Evolutionary conservation across 208 protist species (phyloP), one percentile per base, ranked within the genome.

Genomic region (Vickermania ingenoplastis): DNA sequence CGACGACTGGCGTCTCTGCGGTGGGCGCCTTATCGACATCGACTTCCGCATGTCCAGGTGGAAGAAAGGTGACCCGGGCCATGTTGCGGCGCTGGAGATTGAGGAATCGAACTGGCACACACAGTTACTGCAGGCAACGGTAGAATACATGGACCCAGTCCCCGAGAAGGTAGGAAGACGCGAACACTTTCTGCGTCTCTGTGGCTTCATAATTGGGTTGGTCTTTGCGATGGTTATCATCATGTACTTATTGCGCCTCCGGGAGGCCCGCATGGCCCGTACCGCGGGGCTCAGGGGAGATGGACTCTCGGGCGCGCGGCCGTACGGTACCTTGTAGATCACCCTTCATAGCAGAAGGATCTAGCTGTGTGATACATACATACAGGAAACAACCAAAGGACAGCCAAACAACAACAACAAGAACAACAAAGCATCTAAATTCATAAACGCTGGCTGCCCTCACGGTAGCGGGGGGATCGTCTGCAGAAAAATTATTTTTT

Each of bases 41-140:
- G 90, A 96, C 65, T 92, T 96, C 75, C 85, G 83, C 49, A 66
- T 95, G 55, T 92, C 85, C 56, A 77, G 85, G 13, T 91, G 89
- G 86, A 95, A 92, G 65, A 89, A 90, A 41, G 89, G 86, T 17
- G 79, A 90, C 67, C 83, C 82, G 13, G 88, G 83, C 2, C 82
- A 90, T 59, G 85, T 92, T 25, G 89, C 85, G 11, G 89, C 83
- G 25, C 73, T 95, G 0, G 81, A 91, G 70, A 90, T 92, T 56
- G 80, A 91, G 50, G 80, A 89, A 49, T 53, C 58, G n/a, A 71
- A 71, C 53, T 88, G 83, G 66, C 79, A 91, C 58, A 63, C 80
- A 30, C 74, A 86, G 59, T 66, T 94, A 17, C 75, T 94, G 22
- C 81, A 91, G 63, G 76, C 81, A 1, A 81, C 70, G 24, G 28